Base-by-base conservation (phyloP, 306 rosid species). In the Corylus americana region DNA sequence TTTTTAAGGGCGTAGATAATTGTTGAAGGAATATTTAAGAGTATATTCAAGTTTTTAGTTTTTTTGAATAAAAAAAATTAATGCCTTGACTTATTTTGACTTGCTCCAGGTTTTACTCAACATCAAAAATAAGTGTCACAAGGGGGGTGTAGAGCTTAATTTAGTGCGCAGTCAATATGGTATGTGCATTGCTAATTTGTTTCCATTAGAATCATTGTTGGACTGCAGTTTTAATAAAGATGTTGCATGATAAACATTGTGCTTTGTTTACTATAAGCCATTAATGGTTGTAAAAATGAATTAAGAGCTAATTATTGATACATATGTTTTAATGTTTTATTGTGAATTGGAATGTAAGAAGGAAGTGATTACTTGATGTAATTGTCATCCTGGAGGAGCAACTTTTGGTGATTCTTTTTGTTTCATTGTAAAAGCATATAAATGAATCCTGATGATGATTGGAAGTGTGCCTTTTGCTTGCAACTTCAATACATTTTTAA, bases 121-220 rank as follows among this genome's bases (percentile, higher is more conserved):
- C 35, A 59, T 59, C 37, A 59, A 4, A 22, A 59, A 59, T 12
- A 59, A 59, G 35, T 27, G 12, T 59, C 25, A 25, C 35, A 25
- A 59, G 37, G 11, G 20, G 66, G 66, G 37, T 59, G 25, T 25
- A 27, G 31, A 59, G 39, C 66, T 59, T 10, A 2, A 59, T 39
- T 67, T 18, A 9, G 71, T 67, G 71, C 1, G 5, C 25, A 2
- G 51, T 68, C 31, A 68, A 42, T 68, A 68, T 68, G 72, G 72
- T 68, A 68, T 68, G 72, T 42, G 14, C 72, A 66, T 42, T n/a
- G 16, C 27, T 67, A 42, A 67, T 67, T 31, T 67, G 17, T 11
- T 49, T 18, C 48, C 2, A 8, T 10, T 17, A 22, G 27, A 45
- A 31, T 29, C 7, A 63, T 29, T 31, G 42, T 63, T 63, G 27